Base-by-base conservation (phyloP, 2,329 filamentous ascomycete genomes). In the Chaetomium strumarium region DNA sequence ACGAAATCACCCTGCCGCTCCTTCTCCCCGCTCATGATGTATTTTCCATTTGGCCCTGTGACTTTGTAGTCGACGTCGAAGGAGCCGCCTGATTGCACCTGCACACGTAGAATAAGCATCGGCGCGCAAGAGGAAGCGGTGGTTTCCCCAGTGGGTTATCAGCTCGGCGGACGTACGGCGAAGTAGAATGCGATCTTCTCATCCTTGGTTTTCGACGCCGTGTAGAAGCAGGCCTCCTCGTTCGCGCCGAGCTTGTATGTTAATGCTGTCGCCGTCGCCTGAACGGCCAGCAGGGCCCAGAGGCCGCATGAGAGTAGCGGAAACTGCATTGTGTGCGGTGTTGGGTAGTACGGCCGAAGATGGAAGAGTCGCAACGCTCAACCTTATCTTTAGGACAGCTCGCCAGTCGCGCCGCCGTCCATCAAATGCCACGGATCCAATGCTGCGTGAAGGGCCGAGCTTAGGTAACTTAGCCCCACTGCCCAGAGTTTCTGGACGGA, bases 171-270 rank as follows among this genome's bases (percentile, higher is more conserved):
- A 39, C 86, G 61, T 75, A 99, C 93, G 55, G 93, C 95, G 73
- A 99, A 99, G 76, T 99, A 99, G 68, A 99, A 99, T 46, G 93
- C 91, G 62, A 99, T 78, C 81, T 99, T 99, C 64, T 88, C 83
- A 63, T 85, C 85, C 68, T 81, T 79, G 68, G 87, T 81, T 59
- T 90, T 83, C 51, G 92, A 85, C 61, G 83, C 76, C 52, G 88
- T 81, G 70, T 88, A 96, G 81, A 99, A 99, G 77, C 93, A 99
- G 55, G 93, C 90, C 72, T 88, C 90, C 77, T 97, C 93, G 75
- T 95, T 88, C 46, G 93, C 88, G 48, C 79, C 74, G 43, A 99
- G 79, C 73, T 91, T 89, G 78, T 96, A 99, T 44, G 93, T 99
- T 67, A 99, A 79, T 38, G 93, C 91, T 5, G 93, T 99, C 36